phyloP scores from a whole-genome alignment of 768 basidiomycete species.

The Chalciporus chontae region DNA sequence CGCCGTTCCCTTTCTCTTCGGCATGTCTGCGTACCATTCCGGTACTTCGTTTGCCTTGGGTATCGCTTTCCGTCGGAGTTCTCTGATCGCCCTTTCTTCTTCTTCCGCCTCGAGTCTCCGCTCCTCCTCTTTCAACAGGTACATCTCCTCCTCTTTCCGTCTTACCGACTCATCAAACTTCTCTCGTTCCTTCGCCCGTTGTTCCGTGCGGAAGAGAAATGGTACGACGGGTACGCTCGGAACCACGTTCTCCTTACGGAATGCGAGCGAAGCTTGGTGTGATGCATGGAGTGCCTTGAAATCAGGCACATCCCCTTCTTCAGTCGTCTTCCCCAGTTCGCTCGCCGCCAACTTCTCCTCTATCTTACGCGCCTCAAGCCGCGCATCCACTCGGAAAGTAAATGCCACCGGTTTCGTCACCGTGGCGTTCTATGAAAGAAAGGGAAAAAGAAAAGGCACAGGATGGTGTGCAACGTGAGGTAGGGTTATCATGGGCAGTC shows the following conservation, averaged over 20 bases:
- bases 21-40: slow-evolving; percentile 72
- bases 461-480: slow-evolving; percentile 4
- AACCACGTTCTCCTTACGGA: slow-evolving; percentile 44
- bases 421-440: slow-evolving; percentile 23
- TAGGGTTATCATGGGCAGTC: slow-evolving; percentile 13
- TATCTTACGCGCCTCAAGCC: slow-evolving; percentile 44
- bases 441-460: slow-evolving; percentile 23
- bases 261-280: slow-evolving; percentile 33
- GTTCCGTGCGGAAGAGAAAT: slow-evolving; percentile 50
- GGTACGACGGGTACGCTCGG: slow-evolving; percentile 34
- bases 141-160: slow-evolving; percentile 53
- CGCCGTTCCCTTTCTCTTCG: slow-evolving; percentile 45
- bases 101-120: slow-evolving; percentile 46
- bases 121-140: slow-evolving; percentile 44
- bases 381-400: slow-evolving; percentile 49
- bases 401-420: slow-evolving; percentile 48
- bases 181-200: slow-evolving; percentile 57
- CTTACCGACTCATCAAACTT: slow-evolving; percentile 58
- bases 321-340: slow-evolving; percentile 20
- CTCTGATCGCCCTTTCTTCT: slow-evolving; percentile 59
- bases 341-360: slow-evolving; percentile 29
- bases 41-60: slow-evolving; percentile 71
- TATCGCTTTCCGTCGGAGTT: slow-evolving; percentile 58
- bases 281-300: slow-evolving; percentile 53
- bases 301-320: slow-evolving; percentile 43